These are phyloP conservation scores for Trypanosoma caninum DNA, from an alignment of 208 protist genomes.

Conservation along the genomic window DNA sequence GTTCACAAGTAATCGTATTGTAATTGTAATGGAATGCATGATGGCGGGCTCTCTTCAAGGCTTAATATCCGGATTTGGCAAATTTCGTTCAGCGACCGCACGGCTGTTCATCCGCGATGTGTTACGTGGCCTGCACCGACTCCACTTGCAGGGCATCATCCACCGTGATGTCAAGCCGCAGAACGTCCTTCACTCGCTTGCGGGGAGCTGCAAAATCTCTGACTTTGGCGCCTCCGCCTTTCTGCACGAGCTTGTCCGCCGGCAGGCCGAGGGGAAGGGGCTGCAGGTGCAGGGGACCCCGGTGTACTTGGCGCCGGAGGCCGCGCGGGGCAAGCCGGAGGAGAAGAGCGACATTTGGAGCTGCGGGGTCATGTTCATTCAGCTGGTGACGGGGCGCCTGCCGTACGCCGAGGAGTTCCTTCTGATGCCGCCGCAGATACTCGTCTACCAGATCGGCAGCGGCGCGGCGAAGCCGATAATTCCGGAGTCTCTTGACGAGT, in stretches of 20 bases:
- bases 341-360: conserved; percentile 86
- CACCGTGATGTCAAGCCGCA: conserved; percentile 92
- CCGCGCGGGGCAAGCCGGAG: conserved; percentile 60
- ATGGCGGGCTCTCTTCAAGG: conserved; percentile 79
- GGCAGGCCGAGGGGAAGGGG: conserved; percentile 40
- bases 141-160: conserved; percentile 81
- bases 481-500: conserved; percentile 50
- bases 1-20: conserved; percentile 58
- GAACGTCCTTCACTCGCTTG: conserved; percentile 84
- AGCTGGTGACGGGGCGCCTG: conserved; percentile 76
- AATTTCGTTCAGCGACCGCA: conserved; percentile 62
- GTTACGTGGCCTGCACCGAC: conserved; percentile 71
- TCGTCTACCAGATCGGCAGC: conserved; percentile 80
- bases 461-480: conserved; percentile 60
- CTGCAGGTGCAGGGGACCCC: conserved; percentile 72
- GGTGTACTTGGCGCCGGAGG: conserved; percentile 87
- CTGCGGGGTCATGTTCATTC: conserved; percentile 84
- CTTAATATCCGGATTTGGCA: conserved; percentile 68
- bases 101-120: conserved; percentile 82
- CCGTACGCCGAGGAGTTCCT: conserved; percentile 71
- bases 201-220: conserved; percentile 86
- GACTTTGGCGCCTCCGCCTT: conserved; percentile 88
- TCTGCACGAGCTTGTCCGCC: conserved; percentile 62
- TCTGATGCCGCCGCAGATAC: conserved; percentile 33
- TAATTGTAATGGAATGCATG: conserved; percentile 92